A percentile compares a stretch with the other conserved stretches of the same genome.
phyloP scores from a whole-genome alignment of 495 filamentous ascomycete genomes.

The Daldinia vernicosa region DNA sequence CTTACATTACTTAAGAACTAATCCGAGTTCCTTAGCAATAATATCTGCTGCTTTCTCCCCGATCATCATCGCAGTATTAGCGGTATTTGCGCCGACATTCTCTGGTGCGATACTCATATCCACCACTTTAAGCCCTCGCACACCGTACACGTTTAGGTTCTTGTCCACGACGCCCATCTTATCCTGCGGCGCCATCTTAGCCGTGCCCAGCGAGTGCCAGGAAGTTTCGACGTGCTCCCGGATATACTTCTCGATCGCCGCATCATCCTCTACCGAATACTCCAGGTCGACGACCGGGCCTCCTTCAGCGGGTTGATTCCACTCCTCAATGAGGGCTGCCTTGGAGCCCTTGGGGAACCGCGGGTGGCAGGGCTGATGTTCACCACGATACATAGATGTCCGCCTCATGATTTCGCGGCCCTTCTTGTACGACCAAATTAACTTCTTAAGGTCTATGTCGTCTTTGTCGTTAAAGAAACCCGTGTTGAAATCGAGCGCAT shows the following conservation, averaged over 20 bases:
- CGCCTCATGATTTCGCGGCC: constrained; percentile 65
- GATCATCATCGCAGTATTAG: constrained; percentile 66
- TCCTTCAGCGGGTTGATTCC: constrained; percentile 23
- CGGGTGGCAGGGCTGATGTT: constrained; percentile 60
- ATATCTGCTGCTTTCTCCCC: constrained; percentile 69
- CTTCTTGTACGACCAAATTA: constrained; percentile 64
- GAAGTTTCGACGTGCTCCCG: constrained; percentile 57
- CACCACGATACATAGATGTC: constrained; percentile 62
- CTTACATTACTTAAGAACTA: not conserved
- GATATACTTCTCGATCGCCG: constrained; percentile 57
- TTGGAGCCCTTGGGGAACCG: constrained; percentile 56
- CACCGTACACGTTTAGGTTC: constrained; percentile 59
- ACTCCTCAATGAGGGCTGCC: constrained; percentile 48
- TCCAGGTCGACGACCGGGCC: constrained; percentile 45
- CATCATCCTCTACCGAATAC: constrained; percentile 64
- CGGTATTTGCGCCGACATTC: constrained; percentile 70
- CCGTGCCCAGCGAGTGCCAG: constrained; percentile 64
- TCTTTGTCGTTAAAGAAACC: constrained; percentile 57
- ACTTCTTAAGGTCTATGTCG: constrained; percentile 55
- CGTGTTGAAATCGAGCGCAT: constrained; percentile 50
- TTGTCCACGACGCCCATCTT: constrained; percentile 62
- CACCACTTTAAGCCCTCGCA: constrained; percentile 56
- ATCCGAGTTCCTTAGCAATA: constrained; percentile 60
- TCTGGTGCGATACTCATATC: constrained; percentile 62
- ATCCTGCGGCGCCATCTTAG: constrained; percentile 56